A percentile compares a stretch with the other conserved stretches of the same genome.
Evolutionary conservation across 495 filamentous ascomycete species (phyloP).

Genomic region (Oleoguttula mirabilis): DNA sequence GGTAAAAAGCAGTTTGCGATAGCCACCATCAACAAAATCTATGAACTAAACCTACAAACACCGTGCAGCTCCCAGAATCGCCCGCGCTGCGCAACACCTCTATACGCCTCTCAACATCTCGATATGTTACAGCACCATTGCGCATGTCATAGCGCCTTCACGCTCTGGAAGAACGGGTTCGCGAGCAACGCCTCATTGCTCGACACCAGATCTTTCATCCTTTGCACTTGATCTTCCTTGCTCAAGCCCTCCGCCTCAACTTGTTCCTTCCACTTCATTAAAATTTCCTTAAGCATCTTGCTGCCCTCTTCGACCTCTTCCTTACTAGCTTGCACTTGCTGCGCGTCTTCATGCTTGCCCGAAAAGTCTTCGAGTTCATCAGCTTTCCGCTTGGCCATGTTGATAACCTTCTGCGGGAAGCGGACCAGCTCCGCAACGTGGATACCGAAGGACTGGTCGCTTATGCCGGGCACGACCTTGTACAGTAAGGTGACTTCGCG

Average conservation of each 20-base stretch:
- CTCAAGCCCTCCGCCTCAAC: slow-evolving; percentile 55
- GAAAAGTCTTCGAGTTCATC: slow-evolving; percentile 97
- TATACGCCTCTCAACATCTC: too few species aligned
- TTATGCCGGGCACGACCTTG: slow-evolving; percentile 88
- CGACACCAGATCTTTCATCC: slow-evolving; percentile 67
- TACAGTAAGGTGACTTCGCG: slow-evolving; percentile 92
- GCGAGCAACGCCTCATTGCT: slow-evolving; percentile 56
- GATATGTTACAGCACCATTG: neutral
- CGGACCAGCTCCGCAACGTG: slow-evolving; percentile 95
- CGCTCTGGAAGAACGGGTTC: slow-evolving; percentile 84
- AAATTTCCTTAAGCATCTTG: slow-evolving; percentile 67
- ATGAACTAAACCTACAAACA: too few species aligned
- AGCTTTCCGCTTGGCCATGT: slow-evolving; percentile 96
- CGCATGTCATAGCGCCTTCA: slow-evolving; percentile 54
- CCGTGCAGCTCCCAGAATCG: too few species aligned
- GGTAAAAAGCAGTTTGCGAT: too few species aligned
- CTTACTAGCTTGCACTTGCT: slow-evolving; percentile 52
- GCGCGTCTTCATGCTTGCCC: slow-evolving; percentile 47
- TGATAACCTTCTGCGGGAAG: slow-evolving; percentile 95
- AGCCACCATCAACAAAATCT: too few species aligned
- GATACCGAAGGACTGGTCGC: slow-evolving; percentile 95
- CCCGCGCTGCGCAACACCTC: too few species aligned
- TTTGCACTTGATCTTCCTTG: slow-evolving; percentile 63
- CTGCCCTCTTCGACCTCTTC: slow-evolving; percentile 89
- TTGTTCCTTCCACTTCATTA: slow-evolving; percentile 79